Conservation (phyloP, 257 asterid species). For the Echium plantagineum region DNA sequence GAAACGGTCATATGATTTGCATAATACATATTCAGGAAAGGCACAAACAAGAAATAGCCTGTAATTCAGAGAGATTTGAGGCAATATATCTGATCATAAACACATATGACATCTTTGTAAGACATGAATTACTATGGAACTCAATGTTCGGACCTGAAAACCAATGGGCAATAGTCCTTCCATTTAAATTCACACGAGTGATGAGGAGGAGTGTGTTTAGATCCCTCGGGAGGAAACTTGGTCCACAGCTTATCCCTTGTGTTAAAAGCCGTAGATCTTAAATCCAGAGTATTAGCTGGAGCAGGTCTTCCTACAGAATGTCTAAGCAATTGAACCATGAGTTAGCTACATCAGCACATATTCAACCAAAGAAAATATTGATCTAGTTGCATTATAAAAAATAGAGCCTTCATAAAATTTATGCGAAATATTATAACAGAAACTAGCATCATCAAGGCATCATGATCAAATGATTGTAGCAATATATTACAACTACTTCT, state of each 20-base stretch:
- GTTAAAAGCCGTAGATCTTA: constrained; percentile 56
- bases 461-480: not conserved
- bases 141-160: constrained; percentile 55
- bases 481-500: not conserved
- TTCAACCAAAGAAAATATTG: not conserved
- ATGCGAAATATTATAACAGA: too few species aligned
- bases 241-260: constrained; percentile 77
- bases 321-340: constrained; percentile 33
- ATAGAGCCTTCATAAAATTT: not conserved
- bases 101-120: not conserved
- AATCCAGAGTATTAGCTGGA: constrained; percentile 53
- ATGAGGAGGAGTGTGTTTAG: constrained; percentile 89
- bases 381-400: constrained; percentile 3
- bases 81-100: not conserved
- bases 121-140: too few species aligned
- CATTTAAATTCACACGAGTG: constrained; percentile 81
- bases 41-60: too few species aligned
- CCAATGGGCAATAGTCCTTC: constrained; percentile 89
- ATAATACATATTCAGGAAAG: too few species aligned
- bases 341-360: constrained; percentile 16
- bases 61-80: too few species aligned
- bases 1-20: too few species aligned
- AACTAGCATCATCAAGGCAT: not conserved
- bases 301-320: constrained; percentile 87
- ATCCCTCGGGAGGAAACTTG: constrained; percentile 72